Conservation (phyloP, 805 yeast species). For the Pichia heedii region DNA sequence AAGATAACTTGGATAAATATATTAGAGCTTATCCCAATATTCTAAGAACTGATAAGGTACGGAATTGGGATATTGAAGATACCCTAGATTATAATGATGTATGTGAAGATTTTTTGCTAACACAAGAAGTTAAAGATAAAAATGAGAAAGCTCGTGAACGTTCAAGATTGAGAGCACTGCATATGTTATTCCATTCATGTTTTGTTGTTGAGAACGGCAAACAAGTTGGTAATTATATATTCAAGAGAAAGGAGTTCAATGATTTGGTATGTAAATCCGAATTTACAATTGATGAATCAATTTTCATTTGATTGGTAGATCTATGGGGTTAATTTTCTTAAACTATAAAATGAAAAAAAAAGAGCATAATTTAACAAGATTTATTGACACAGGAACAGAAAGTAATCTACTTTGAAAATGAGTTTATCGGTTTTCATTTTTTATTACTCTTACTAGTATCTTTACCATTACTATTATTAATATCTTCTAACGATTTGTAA, state of each 20-base stretch:
- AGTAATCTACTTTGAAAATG: background rate
- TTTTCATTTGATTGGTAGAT: conserved; percentile 1
- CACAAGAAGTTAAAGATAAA: conserved; percentile 40
- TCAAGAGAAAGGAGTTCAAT: conserved; percentile 35
- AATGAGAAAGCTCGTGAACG: conserved; percentile 21
- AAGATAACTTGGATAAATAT: conserved; percentile 12
- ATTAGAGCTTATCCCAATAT: conserved; percentile 8
- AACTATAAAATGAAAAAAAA: too few relatives aligned
- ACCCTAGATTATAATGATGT: conserved; percentile 53
- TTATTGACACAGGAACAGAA: too few relatives aligned
- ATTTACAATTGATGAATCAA: conserved; percentile 7
- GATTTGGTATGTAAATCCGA: conserved; percentile 21
- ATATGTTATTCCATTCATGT: conserved; percentile 37
- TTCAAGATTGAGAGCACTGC: conserved; percentile 31
- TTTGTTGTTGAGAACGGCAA: conserved; percentile 18
- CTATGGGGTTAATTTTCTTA: too few relatives aligned
- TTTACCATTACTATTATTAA: background rate
- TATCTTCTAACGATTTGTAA: conserved; percentile 9
- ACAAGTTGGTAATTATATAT: conserved; percentile 35
- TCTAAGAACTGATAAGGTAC: conserved; percentile 17
- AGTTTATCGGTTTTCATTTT: background rate
- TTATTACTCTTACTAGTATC: background rate
- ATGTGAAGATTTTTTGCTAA: conserved; percentile 48
- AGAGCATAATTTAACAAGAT: background rate
- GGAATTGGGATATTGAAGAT: conserved; percentile 24